Percentiles rank a stretch among this genome's conserved stretches.
Conservation (phyloP, 495 filamentous ascomycete species). For the Friedmanniomyces simplex region DNA sequence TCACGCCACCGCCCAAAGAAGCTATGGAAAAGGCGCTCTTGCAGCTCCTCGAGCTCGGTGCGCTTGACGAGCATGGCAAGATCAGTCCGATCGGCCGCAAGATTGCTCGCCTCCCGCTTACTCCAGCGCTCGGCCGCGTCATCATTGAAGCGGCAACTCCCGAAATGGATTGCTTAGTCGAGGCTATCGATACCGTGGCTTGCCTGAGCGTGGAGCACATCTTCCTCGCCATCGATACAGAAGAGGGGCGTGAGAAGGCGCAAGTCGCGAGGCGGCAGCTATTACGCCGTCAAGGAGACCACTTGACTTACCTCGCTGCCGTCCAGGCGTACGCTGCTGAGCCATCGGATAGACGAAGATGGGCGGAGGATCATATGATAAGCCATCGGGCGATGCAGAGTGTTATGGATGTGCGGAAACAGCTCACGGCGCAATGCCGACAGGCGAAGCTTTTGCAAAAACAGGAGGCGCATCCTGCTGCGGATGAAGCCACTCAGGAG, state of each 20-base stretch:
- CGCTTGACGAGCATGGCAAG: slow-evolving; percentile 57
- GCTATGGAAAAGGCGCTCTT: slow-evolving; percentile 74
- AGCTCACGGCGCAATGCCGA: slow-evolving; percentile 59
- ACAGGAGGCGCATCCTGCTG: slow-evolving; percentile 9
- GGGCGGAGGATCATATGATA: slow-evolving; percentile 69
- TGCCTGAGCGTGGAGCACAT: slow-evolving; percentile 82
- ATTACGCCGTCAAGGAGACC: slow-evolving; percentile 73
- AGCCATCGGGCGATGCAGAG: slow-evolving; percentile 74
- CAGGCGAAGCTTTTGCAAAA: slow-evolving; percentile 36
- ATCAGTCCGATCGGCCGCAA: slow-evolving; percentile 66
- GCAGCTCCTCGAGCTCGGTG: slow-evolving; percentile 66
- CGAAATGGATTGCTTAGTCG: slow-evolving; percentile 58
- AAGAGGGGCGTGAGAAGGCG: slow-evolving; percentile 70
- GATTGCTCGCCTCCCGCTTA: slow-evolving; percentile 73
- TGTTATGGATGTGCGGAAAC: slow-evolving; percentile 75
- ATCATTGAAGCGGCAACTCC: slow-evolving; percentile 67
- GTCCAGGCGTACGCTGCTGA: slow-evolving; percentile 74
- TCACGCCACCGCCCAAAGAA: slow-evolving; percentile 69
- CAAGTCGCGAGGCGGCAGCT: slow-evolving; percentile 64
- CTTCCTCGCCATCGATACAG: slow-evolving; percentile 67
- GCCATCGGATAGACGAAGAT: slow-evolving; percentile 58
- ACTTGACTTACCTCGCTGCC: slow-evolving; percentile 73
- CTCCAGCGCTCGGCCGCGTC: slow-evolving; percentile 70
- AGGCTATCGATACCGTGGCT: slow-evolving; percentile 86
- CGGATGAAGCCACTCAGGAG: slow-evolving; percentile 39